These are phyloP conservation scores for Plectranthus barbatus DNA, from an alignment of 257 asterid species.

Conservation along the genomic window DNA sequence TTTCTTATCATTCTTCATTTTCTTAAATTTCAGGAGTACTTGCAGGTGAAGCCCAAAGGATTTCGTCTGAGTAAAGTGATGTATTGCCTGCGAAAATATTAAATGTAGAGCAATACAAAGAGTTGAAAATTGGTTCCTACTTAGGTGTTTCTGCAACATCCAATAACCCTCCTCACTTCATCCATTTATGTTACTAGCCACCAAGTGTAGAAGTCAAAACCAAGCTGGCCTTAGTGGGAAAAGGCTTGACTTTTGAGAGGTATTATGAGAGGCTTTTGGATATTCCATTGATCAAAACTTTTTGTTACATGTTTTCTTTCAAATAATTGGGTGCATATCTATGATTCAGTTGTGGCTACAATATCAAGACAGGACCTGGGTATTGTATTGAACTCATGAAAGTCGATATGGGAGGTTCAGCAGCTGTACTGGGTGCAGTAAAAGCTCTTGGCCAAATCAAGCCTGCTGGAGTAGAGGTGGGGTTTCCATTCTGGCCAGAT, in stretches of 20 bases:
- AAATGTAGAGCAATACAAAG: constrained; percentile 86
- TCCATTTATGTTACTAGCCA: constrained; percentile 89
- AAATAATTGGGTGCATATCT: neutral
- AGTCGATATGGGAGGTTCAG: constrained; percentile 95
- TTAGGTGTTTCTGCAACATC: constrained; percentile 97
- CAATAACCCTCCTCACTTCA: constrained; percentile 83
- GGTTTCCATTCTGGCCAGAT: too few relatives aligned
- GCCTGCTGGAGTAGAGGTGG: constrained; percentile 92
- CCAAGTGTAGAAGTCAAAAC: constrained; percentile 63
- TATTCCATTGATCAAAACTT: neutral
- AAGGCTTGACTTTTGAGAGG: constrained; percentile 99
- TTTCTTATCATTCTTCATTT: neutral
- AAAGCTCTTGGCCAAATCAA: constrained; percentile 90
- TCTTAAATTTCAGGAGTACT: neutral
- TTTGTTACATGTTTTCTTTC: neutral
- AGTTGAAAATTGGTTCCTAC: constrained; percentile 96
- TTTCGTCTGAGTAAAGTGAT: constrained; percentile 45
- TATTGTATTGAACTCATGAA: constrained; percentile 80
- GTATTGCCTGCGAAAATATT: constrained; percentile 64
- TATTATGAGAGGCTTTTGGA: constrained; percentile 6
- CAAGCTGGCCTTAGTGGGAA: constrained; percentile 89
- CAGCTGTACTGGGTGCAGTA: constrained; percentile 28
- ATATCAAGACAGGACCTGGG: constrained; percentile 93
- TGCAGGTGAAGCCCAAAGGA: constrained; percentile 75
- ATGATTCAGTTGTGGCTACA: constrained; percentile 85